Percentiles rank a stretch among this genome's conserved stretches.
Evolutionary conservation across 83 land plant species (phyloP).

Genomic region (Thuja plicata): DNA sequence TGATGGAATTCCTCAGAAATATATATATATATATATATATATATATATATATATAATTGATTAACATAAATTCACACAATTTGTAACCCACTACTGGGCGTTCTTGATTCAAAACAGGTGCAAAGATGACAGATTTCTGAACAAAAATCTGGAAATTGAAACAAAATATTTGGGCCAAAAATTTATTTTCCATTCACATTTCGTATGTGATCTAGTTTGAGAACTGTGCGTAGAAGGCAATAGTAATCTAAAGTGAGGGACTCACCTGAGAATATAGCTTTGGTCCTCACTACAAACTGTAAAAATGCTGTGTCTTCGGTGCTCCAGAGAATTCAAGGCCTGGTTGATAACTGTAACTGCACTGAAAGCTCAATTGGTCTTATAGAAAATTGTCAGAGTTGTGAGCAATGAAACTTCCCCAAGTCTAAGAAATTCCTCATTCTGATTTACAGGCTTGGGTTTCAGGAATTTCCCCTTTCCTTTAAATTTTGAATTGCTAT

Average conservation of each 20-base stretch:
- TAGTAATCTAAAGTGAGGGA: neutral
- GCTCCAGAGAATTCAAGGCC: neutral
- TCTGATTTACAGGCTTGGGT: neutral
- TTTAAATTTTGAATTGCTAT: neutral
- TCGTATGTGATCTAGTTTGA: neutral
- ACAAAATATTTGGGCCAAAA: neutral
- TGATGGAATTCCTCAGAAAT: no score
- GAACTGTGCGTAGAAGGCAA: neutral
- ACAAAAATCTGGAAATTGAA: neutral
- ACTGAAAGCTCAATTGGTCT: neutral
- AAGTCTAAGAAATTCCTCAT: neutral
- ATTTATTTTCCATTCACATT: neutral
- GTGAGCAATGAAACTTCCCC: neutral
- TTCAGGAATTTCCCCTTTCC: no score
- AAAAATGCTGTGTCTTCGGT: neutral
- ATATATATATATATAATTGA: neutral
- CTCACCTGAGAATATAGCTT: conserved; percentile 1
- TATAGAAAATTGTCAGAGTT: neutral
- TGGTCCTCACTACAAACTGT: neutral
- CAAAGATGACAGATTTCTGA: neutral
- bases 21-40: neutral
- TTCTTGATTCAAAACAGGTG: neutral
- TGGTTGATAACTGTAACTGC: neutral
- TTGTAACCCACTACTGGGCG: neutral
- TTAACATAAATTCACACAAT: neutral